Evolutionary conservation across 768 basidiomycete genomes (phyloP).

Genomic region (Mycena filopes): DNA sequence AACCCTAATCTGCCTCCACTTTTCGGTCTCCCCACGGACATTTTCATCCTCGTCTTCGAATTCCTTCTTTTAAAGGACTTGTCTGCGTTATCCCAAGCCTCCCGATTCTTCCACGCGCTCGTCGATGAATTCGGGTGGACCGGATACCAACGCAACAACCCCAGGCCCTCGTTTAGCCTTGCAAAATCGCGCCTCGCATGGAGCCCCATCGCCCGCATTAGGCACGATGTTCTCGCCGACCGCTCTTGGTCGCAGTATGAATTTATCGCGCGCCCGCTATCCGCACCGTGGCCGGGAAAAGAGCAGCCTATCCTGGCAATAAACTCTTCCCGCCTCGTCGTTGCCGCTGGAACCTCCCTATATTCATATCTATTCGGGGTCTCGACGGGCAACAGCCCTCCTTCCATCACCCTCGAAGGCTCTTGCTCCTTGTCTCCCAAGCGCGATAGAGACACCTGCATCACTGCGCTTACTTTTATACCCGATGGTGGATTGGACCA

Average conservation of each 20-base stretch:
- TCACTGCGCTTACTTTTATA: constrained; percentile 65
- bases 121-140: constrained; percentile 74
- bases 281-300: constrained; percentile 66
- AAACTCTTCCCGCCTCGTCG: constrained; percentile 63
- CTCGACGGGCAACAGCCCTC: constrained; percentile 44
- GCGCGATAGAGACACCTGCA: constrained; percentile 52
- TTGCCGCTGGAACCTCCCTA: constrained; percentile 69
- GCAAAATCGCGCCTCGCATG: constrained; percentile 54
- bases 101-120: constrained; percentile 50
- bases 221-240: constrained; percentile 66
- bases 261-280: constrained; percentile 74
- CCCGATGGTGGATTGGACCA: constrained; percentile 56
- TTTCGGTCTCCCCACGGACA: constrained; percentile 58
- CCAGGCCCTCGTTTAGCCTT: constrained; percentile 66
- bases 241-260: constrained; percentile 58
- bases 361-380: constrained; percentile 64
- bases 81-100: constrained; percentile 51
- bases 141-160: constrained; percentile 58
- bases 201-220: constrained; percentile 54
- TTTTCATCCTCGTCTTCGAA: constrained; percentile 63
- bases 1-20: constrained; percentile 5
- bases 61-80: constrained; percentile 57
- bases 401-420: constrained; percentile 60
- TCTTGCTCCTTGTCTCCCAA: constrained; percentile 50
- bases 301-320: constrained; percentile 67